A percentile compares a stretch with the other conserved stretches of the same genome.
Conservation (phyloP, 1,284 basidiomycete species). For the Neonothopanus nambi region DNA sequence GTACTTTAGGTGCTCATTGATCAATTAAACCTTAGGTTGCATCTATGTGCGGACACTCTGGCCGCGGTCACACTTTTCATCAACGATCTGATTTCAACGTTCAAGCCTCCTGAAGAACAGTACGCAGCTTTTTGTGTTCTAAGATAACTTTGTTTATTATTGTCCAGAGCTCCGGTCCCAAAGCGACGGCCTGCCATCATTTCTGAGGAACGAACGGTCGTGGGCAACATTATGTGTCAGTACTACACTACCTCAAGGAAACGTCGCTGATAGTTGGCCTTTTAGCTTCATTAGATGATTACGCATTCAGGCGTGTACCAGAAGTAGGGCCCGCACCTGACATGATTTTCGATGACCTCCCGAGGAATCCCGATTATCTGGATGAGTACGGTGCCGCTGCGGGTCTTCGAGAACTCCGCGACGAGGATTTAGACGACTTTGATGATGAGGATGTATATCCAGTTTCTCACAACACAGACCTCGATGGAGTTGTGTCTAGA, state of each 20-base stretch:
- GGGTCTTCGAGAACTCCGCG: slow-evolving; percentile 68
- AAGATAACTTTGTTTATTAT: no score
- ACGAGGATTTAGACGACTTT: slow-evolving; percentile 73
- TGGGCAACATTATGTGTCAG: slow-evolving; percentile 37
- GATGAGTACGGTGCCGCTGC: slow-evolving; percentile 79
- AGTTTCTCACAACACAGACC: slow-evolving; percentile 24
- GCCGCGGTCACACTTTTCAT: slow-evolving; percentile 53
- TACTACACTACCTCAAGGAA: slow-evolving; percentile 9
- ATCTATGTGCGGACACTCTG: slow-evolving; percentile 72
- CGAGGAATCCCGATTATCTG: slow-evolving; percentile 85
- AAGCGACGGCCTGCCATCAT: slow-evolving; percentile 37
- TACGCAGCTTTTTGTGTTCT: no score
- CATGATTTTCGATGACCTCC: slow-evolving; percentile 90
- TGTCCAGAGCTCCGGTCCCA: slow-evolving; percentile 27
- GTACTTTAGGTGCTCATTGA: slow-evolving; percentile 51
- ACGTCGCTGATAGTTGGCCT: slow-evolving; percentile 11
- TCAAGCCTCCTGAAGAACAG: slow-evolving; percentile 40
- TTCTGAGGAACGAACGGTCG: slow-evolving; percentile 25
- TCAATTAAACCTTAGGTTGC: slow-evolving; percentile 48
- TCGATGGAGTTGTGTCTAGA: slow-evolving; percentile 56
- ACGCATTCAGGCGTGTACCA: slow-evolving; percentile 76
- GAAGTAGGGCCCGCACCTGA: slow-evolving; percentile 80
- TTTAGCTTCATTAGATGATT: slow-evolving; percentile 79
- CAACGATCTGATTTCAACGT: slow-evolving; percentile 43
- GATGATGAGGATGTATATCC: slow-evolving; percentile 39